Evolutionary conservation across 176 grass and related monocot genomes (phyloP).

Genomic region (Elaeis guineensis): DNA sequence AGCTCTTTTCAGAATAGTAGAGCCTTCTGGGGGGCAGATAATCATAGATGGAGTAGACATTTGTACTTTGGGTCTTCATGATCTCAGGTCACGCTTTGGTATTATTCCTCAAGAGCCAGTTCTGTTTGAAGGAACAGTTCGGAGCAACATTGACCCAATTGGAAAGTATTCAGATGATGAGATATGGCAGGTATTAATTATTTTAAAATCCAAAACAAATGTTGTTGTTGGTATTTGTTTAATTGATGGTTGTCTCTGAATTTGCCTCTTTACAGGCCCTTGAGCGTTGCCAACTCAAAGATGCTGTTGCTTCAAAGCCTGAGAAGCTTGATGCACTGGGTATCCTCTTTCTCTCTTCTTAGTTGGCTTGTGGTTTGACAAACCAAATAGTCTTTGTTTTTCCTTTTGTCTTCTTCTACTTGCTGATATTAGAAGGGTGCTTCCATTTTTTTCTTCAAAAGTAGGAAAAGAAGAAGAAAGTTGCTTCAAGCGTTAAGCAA

Average conservation of each 20-base stretch:
- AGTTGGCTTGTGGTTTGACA: too few relatives aligned
- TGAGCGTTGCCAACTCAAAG: constrained; percentile 88
- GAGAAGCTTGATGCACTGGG: constrained; percentile 65
- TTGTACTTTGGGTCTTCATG: constrained; percentile 88
- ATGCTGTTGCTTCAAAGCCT: constrained; percentile 43
- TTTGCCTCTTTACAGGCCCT: constrained; percentile 48
- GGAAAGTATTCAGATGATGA: constrained; percentile 81
- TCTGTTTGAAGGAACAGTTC: constrained; percentile 83
- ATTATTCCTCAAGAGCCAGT: constrained; percentile 97
- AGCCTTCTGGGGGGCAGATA: constrained; percentile 76
- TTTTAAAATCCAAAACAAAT: too few relatives aligned
- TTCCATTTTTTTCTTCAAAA: too few relatives aligned
- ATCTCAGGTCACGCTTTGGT: constrained; percentile 91
- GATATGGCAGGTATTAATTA: constrained; percentile 76
- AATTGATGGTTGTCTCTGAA: not conserved
- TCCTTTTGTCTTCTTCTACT: too few relatives aligned
- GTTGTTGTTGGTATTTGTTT: too few relatives aligned
- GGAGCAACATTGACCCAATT: constrained; percentile 82
- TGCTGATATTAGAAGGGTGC: too few relatives aligned
- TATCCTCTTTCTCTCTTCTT: constrained; percentile 21
- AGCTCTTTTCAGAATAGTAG: constrained; percentile 90
- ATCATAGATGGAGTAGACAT: constrained; percentile 72
- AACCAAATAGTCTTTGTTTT: too few relatives aligned
- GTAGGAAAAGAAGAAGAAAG: too few relatives aligned
- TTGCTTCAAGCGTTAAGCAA: too few relatives aligned